Conservation (phyloP, 2,329 filamentous ascomycete species). For the Sphaerulina vaccinii region DNA sequence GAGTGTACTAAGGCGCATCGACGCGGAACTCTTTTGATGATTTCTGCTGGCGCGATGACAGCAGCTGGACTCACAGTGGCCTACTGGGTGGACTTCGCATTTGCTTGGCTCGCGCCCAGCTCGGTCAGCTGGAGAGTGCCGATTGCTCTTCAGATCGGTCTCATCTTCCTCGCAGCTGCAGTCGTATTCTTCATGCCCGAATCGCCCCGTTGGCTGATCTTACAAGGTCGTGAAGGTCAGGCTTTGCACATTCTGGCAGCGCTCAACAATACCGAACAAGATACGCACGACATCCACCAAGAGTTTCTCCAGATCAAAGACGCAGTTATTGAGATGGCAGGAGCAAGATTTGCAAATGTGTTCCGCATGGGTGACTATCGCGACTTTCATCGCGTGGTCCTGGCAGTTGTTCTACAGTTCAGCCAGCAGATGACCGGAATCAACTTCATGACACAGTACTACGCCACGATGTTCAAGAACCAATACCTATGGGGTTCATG, state of each 20-base stretch:
- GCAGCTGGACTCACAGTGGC: constrained; percentile 46
- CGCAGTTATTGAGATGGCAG: constrained; percentile 48
- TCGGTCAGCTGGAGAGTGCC: constrained; percentile 36
- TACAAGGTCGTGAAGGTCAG: constrained; percentile 56
- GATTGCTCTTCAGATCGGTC: constrained; percentile 35
- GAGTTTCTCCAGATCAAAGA: constrained; percentile 56
- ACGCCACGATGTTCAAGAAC: constrained; percentile 44
- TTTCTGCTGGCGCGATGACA: constrained; percentile 48
- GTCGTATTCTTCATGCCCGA: constrained; percentile 34
- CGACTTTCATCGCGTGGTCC: constrained; percentile 36
- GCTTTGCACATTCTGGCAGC: constrained; percentile 49
- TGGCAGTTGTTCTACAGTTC: constrained; percentile 39
- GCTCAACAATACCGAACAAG: constrained; percentile 47
- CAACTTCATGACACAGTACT: constrained; percentile 45
- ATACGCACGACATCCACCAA: constrained; percentile 46
- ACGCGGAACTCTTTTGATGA: constrained; percentile 49
- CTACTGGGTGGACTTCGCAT: constrained; percentile 41
- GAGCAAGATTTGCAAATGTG: constrained; percentile 34
- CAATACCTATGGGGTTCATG: constrained; percentile 33
- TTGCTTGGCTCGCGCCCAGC: constrained; percentile 33
- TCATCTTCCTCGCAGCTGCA: constrained; percentile 28
- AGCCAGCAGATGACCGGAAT: constrained; percentile 39
- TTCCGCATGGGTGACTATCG: constrained; percentile 37
- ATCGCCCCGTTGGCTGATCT: constrained; percentile 49
- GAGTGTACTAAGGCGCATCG: constrained; percentile 49